These are phyloP conservation scores for Ceratocystis variospora DNA, from an alignment of 2,329 filamentous ascomycete species.

Conservation along the genomic window DNA sequence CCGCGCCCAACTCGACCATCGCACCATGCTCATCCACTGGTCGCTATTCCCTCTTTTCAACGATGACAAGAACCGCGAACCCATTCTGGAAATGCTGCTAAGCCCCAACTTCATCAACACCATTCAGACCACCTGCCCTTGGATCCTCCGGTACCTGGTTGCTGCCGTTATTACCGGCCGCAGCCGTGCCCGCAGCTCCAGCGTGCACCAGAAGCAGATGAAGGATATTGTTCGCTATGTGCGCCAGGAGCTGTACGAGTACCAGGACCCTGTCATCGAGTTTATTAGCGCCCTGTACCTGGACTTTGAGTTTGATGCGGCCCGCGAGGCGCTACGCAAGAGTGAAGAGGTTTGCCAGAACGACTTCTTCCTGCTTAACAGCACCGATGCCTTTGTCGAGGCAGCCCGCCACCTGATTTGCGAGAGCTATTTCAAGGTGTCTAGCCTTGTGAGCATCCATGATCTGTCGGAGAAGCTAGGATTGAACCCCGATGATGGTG, in stretches of 20 bases:
- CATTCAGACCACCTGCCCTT: conserved; percentile 94
- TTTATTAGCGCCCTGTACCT: conserved; percentile 95
- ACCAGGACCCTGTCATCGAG: conserved; percentile 86
- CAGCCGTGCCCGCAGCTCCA: conserved; percentile 64
- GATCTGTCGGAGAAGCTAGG: conserved; percentile 86
- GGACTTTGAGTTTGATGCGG: conserved; percentile 78
- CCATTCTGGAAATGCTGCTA: conserved; percentile 92
- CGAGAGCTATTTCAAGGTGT: conserved; percentile 99
- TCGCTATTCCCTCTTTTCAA: conserved; percentile 98
- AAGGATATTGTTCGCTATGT: conserved; percentile 95
- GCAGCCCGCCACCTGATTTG: conserved; percentile 92
- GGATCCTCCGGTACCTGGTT: conserved; percentile 87
- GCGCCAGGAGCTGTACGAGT: conserved; percentile 95
- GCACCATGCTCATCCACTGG: conserved; percentile 97
- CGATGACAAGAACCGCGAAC: conserved; percentile 79
- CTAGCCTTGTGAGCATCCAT: conserved; percentile 95
- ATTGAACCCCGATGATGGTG: conserved; percentile 82
- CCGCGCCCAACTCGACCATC: conserved; percentile 86
- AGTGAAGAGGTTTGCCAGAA: conserved; percentile 82
- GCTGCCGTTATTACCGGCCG: conserved; percentile 92
- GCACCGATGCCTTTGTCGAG: conserved; percentile 82
- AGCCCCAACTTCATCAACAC: conserved; percentile 97
- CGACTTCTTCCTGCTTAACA: conserved; percentile 87
- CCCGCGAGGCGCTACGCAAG: conserved; percentile 69
- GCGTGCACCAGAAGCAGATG: conserved; percentile 90